Conservation (phyloP, 306 rosid genomes). For the Pyrus betulifolia region DNA sequence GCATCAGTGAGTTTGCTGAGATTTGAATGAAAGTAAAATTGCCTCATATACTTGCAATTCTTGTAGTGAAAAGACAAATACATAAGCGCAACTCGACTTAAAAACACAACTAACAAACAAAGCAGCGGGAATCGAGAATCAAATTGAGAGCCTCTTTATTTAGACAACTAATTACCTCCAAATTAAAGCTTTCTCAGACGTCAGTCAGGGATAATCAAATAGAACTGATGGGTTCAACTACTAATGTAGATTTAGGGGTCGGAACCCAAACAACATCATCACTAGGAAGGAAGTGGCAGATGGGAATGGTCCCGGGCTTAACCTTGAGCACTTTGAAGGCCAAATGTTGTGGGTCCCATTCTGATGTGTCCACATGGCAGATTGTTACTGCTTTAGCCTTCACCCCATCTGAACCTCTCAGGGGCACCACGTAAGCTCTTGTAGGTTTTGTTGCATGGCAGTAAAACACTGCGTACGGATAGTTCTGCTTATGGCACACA, state of each 20-base stretch:
- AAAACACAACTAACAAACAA: too few relatives aligned
- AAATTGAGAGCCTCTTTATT: too few relatives aligned
- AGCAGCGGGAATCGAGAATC: too few relatives aligned
- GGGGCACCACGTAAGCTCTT: constrained; percentile 35
- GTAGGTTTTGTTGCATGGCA: constrained; percentile 52
- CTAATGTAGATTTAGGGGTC: constrained; percentile 11
- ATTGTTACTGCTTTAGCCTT: constrained; percentile 58
- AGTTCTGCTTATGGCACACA: constrained; percentile 20
- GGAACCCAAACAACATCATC: constrained; percentile 74
- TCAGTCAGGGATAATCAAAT: too few relatives aligned
- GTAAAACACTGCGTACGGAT: constrained; percentile 63
- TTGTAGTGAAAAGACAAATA: too few relatives aligned
- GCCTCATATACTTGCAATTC: too few relatives aligned
- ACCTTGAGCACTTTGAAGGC: constrained; percentile 77
- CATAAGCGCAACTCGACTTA: too few relatives aligned
- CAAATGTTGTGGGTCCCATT: constrained; percentile 76
- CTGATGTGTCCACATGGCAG: constrained; percentile 36
- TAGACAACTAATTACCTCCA: too few relatives aligned
- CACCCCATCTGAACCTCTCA: constrained; percentile 42
- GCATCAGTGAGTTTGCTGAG: too few relatives aligned
- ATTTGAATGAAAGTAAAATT: too few relatives aligned
- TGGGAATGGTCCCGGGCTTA: constrained; percentile 63
- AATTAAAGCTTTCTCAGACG: too few relatives aligned
- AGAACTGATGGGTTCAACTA: neutral
- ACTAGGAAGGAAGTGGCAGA: constrained; percentile 80